These are phyloP conservation scores for Pythium periplocum DNA, from an alignment of 352 stramenopile genomes.

Conservation along the genomic window DNA sequence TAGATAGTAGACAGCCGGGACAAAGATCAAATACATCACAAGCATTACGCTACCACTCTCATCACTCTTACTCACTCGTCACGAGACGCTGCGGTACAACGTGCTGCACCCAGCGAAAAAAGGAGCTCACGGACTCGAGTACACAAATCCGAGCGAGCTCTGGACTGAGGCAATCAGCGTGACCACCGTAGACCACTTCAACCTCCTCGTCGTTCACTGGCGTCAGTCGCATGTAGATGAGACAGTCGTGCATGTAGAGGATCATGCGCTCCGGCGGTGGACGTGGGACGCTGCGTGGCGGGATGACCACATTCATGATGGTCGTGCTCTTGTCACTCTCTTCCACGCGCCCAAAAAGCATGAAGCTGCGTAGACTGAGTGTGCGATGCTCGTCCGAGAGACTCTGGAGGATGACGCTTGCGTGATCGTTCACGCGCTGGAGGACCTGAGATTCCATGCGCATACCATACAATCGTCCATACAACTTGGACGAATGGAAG, in stretches of 20 bases:
- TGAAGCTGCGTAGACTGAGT: constrained; percentile 5
- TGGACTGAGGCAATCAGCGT: constrained; percentile 5
- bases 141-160: constrained; percentile 5
- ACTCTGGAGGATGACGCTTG: constrained; percentile 32
- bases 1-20: neutral
- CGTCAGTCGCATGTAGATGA: constrained; percentile 8
- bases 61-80: neutral
- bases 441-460: constrained; percentile 33
- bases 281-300: neutral
- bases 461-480: constrained; percentile 32
- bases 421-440: constrained; percentile 33
- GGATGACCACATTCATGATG: constrained; percentile 7
- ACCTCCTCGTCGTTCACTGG: constrained; percentile 3
- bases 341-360: constrained; percentile 6
- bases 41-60: neutral
- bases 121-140: constrained; percentile 6
- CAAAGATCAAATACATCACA: neutral
- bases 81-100: constrained; percentile 5
- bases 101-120: constrained; percentile 6
- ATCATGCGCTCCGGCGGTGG: neutral
- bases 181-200: constrained; percentile 3
- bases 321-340: neutral
- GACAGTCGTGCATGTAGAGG: constrained; percentile 4
- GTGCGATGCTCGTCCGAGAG: constrained; percentile 28
- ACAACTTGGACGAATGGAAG: constrained; percentile 28